Base-by-base conservation (phyloP, 1,284 basidiomycete genomes). In the Malassezia psittaci region DNA sequence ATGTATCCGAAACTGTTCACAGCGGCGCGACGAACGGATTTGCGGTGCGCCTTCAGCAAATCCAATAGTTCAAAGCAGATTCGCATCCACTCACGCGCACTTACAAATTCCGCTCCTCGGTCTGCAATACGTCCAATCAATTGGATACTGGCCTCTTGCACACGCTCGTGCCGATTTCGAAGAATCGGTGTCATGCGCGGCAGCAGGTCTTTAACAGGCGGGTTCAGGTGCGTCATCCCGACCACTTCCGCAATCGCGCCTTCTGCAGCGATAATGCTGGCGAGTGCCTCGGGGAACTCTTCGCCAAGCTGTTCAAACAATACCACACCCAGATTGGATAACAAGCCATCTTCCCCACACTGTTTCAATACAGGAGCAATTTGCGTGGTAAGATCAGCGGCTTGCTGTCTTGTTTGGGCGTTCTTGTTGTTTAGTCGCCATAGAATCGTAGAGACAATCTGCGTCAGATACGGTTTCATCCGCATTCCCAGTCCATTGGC, bases 171-270 rank as follows among this genome's bases (percentile, higher is more conserved):
- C 74, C 94, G 83, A 76, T 99, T 98, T 66, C 93, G 86, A 57
- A 99, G 80, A 78, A 99, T 98, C 2, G 94, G 94, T 1, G 93
- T 99, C 93, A 98, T 96, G 59, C 94, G 89, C 18, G 94, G 94
- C 38, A 98, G 76, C 52, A 98, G 83, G 80, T 98, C 94, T 77
- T 98, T 98, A 46, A 98, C 90, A 0, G 91, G 94, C 16, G 94
- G 94, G 76, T 94, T 96, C 94, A 99, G 98, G 77, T 96, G 90
- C 11, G 93, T 96, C 94, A 99, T 98, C 78, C 94, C 94, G 59
- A 98, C 91, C 34, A 98, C 94, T 69, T 98, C 98, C 64, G 94
- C 94, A 70, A 99, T 98, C 45, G 93, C 91, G 62, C 88, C 90
- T 75, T 94, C 90, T 45, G 94, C 94, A 45, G 90, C 89, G 75